A percentile compares a stretch with the other conserved stretches of the same genome.
Conservation (phyloP, 2,329 filamentous ascomycete genomes). For the Aspergillus amoenus region DNA sequence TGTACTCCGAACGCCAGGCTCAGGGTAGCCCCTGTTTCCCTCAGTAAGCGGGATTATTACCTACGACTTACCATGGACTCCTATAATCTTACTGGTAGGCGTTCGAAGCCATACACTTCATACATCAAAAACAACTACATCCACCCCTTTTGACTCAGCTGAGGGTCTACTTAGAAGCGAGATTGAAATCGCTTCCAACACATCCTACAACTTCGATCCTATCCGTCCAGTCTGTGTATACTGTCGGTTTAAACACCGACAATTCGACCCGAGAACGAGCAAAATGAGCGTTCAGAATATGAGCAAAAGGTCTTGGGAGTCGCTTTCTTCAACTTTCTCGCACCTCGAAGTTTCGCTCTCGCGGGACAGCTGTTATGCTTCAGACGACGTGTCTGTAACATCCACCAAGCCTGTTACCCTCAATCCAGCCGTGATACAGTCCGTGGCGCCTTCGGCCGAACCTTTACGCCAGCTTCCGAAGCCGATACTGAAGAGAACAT, state of each 20-base stretch:
- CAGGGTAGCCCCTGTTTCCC: constrained; percentile 27
- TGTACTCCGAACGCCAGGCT: constrained; percentile 25
- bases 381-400: constrained; percentile 37
- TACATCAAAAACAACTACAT: constrained; percentile 12
- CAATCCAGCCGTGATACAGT: constrained; percentile 22
- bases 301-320: constrained; percentile 37
- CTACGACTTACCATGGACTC: constrained; percentile 32
- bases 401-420: constrained; percentile 28
- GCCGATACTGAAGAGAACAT: constrained; percentile 36
- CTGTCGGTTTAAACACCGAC: background rate
- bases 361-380: constrained; percentile 41
- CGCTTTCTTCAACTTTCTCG: constrained; percentile 37
- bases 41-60: constrained; percentile 26
- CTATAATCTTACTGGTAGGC: constrained; percentile 29
- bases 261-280: background rate
- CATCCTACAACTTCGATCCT: background rate
- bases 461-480: constrained; percentile 29
- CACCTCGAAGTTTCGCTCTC: constrained; percentile 38
- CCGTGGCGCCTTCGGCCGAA: constrained; percentile 20
- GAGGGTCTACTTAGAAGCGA: background rate
- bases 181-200: background rate
- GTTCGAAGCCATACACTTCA: constrained; percentile 28
- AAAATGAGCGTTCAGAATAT: constrained; percentile 28
- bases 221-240: background rate
- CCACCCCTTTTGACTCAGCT: constrained; percentile 6